These are phyloP conservation scores for Cyclotella baltica DNA, from an alignment of 108 stramenopile species.

Conservation along the genomic window DNA sequence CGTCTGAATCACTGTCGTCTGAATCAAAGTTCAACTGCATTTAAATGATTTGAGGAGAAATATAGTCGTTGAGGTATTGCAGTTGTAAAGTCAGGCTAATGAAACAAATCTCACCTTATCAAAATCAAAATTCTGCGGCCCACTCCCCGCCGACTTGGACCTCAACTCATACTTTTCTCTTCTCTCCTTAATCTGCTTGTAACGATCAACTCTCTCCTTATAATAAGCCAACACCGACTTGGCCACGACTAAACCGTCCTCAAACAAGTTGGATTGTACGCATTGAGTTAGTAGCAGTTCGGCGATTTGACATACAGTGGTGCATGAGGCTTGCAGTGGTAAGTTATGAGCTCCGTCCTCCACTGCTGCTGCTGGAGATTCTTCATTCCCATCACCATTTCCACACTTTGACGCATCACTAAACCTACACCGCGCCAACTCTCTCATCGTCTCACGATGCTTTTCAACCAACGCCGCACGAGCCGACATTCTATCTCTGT, in stretches of 20 bases:
- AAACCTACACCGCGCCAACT: slow-evolving; percentile 40
- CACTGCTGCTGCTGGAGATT: neutral
- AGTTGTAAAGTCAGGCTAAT: neutral
- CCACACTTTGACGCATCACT: slow-evolving; percentile 9
- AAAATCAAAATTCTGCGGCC: slow-evolving; percentile 53
- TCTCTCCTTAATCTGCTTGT: slow-evolving; percentile 38
- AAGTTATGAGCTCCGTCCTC: slow-evolving; percentile 23
- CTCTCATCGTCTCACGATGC: slow-evolving; percentile 51
- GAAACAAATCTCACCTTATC: slow-evolving; percentile 57
- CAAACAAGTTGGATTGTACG: slow-evolving; percentile 60
- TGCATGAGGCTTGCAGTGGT: slow-evolving; percentile 72
- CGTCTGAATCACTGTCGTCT: slow-evolving; percentile 55
- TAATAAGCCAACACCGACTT: slow-evolving; percentile 73
- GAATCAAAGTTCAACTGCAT: slow-evolving; percentile 30
- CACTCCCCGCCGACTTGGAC: slow-evolving; percentile 36
- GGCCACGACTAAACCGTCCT: slow-evolving; percentile 68
- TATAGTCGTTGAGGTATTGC: slow-evolving; percentile 4
- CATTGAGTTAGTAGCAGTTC: slow-evolving; percentile 72
- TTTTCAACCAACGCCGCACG: slow-evolving; percentile 64
- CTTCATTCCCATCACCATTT: neutral
- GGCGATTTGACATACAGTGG: slow-evolving; percentile 75
- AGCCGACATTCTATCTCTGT: slow-evolving; percentile 49
- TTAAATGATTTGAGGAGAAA: neutral
- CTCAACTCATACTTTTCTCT: slow-evolving; percentile 31
- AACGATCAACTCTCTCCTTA: slow-evolving; percentile 58